Base-by-base conservation (phyloP, 164 flowering plant genomes). In the Annona squamosa region DNA sequence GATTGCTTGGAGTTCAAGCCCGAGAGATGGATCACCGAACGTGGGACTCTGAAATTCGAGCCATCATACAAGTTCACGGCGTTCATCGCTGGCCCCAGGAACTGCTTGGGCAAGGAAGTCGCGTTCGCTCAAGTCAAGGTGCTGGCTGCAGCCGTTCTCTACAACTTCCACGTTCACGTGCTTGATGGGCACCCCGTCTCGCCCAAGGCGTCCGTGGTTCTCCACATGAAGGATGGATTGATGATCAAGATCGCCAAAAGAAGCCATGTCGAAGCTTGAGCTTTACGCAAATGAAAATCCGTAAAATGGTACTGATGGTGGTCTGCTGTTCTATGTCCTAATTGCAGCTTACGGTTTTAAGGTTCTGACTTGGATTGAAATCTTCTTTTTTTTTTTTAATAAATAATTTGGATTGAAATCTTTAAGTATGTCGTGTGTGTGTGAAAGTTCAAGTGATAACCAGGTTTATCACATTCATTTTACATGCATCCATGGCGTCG, bases 81-180 rank as follows among this genome's bases (percentile, higher is more conserved):
- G 0, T 85, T 85, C 75, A 80, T 77, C 63, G 75, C 72, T 0
- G 87, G 87, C 2, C 88, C 88, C 2, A 84, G 88, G 72, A 81
- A 71, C 18, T 85, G 88, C 62, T 7, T 84, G 5, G 88, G 88
- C 2, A 84, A 77, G 67, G 83, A 84, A 5, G 73, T 82, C 80
- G 82, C 86, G 41, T 77, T 82, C 59, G 70, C 74, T 59, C 81
- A 79, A 47, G 71, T 85, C 78, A 85, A 82, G 63, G 65, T 70
- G 41, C 84, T 72, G 1, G 82, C 84, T 37, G 78, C 85, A 1
- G 66, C 76, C 13, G 64, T 81, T 2, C 65, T 81, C 3, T 73
- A 75, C 45, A 78, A 82, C 59, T 85, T 79, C 67, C 65, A 72
- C 2, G 66, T 82, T 64, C 61, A 78, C 43, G 45, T 76, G 46